phyloP scores from a whole-genome alignment of 2,329 filamentous ascomycete genomes.

The Pseudogymnoascus sp. region DNA sequence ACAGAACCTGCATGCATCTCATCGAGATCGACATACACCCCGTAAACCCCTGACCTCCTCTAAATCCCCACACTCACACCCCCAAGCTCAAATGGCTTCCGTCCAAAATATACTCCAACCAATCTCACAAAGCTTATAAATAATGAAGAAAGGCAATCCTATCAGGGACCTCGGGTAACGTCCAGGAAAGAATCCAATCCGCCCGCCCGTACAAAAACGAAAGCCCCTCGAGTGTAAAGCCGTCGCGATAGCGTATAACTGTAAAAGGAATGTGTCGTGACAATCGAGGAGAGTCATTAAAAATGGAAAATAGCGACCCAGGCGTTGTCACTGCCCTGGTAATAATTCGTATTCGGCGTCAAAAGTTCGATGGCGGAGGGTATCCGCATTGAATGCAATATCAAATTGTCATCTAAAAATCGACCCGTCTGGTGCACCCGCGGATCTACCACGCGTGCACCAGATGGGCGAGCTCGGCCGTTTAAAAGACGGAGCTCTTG shows the following conservation, averaged over 20 bases:
- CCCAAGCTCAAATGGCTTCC: neutral
- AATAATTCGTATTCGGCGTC: conserved; percentile 26
- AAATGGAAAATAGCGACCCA: conserved; percentile 4
- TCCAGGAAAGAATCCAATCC: neutral
- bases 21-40: neutral
- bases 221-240: neutral
- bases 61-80: neutral
- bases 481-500: conserved; percentile 59
- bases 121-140: conserved; percentile 4
- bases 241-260: neutral
- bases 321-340: neutral
- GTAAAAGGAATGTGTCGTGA: conserved; percentile 5
- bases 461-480: neutral
- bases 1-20: neutral
- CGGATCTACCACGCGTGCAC: conserved; percentile 26
- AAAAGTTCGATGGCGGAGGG: conserved; percentile 22
- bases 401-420: conserved; percentile 24
- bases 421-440: conserved; percentile 9
- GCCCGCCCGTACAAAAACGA: neutral
- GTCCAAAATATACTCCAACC: neutral
- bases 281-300: conserved; percentile 7
- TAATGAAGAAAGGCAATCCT: conserved; percentile 1
- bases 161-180: neutral
- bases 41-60: neutral
- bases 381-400: conserved; percentile 33